Evolutionary conservation across 2,329 filamentous ascomycete genomes (phyloP).

Genomic region (Geosmithia putterillii): DNA sequence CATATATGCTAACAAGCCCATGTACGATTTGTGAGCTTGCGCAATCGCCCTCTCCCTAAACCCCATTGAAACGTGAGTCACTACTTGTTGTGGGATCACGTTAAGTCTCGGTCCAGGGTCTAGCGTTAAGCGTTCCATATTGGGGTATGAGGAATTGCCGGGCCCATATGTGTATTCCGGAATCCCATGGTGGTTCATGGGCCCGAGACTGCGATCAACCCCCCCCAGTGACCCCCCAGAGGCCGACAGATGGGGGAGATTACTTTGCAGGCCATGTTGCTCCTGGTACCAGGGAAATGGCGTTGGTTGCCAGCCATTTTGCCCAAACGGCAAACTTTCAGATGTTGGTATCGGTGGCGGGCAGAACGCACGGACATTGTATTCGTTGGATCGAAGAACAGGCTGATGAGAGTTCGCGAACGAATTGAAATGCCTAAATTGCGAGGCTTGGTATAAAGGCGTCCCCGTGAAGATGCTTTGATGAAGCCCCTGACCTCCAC

Average conservation of each 20-base stretch:
- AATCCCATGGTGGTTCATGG: neutral
- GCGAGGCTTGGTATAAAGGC: constrained; percentile 2
- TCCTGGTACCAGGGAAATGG: neutral
- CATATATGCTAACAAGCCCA: constrained; percentile 55
- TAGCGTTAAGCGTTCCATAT: neutral
- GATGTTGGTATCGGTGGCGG: constrained; percentile 18
- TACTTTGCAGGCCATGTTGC: neutral
- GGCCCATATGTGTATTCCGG: neutral
- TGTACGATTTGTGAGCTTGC: constrained; percentile 61
- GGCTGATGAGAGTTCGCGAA: constrained; percentile 15
- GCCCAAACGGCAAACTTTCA: constrained; percentile 16
- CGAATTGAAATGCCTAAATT: constrained; percentile 4
- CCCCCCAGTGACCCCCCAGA: neutral
- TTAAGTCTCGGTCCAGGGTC: neutral
- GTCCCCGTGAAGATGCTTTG: neutral
- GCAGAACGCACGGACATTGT: constrained; percentile 24
- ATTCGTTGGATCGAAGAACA: constrained; percentile 20
- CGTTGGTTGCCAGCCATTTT: neutral
- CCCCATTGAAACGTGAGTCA: neutral
- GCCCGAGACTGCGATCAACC: neutral
- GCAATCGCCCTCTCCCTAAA: constrained; percentile 49
- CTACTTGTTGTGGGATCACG: constrained; percentile 3
- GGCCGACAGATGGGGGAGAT: neutral
- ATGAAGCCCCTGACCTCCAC: constrained; percentile 4
- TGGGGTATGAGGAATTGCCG: neutral